Evolutionary conservation across 768 basidiomycete genomes (phyloP).

Genomic region (Panus rudis): DNA sequence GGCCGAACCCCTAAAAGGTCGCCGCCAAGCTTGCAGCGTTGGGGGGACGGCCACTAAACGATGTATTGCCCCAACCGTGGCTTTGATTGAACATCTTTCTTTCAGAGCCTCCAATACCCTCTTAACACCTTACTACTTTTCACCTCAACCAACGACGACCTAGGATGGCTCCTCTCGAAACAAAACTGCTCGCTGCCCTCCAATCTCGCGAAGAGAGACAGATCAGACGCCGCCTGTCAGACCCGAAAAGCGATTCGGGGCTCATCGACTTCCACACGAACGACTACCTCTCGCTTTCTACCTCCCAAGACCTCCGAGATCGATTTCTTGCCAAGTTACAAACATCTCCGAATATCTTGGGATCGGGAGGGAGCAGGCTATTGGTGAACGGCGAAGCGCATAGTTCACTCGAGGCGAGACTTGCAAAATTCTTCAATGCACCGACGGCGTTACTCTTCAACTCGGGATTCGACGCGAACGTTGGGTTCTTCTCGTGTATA

Average conservation of each 20-base stretch:
- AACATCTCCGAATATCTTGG: slow-evolving; percentile 54
- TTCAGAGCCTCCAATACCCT: no score
- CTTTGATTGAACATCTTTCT: no score
- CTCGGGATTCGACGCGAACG: slow-evolving; percentile 91
- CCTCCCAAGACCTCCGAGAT: slow-evolving; percentile 46
- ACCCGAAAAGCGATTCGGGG: slow-evolving; percentile 36
- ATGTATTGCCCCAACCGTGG: no score
- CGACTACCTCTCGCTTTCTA: slow-evolving; percentile 83
- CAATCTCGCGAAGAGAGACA: slow-evolving; percentile 55
- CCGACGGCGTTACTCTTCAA: slow-evolving; percentile 78
- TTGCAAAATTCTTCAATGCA: slow-evolving; percentile 54
- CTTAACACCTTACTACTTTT: no score
- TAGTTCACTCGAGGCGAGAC: slow-evolving; percentile 60
- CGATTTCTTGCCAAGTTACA: slow-evolving; percentile 52
- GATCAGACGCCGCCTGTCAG: slow-evolving; percentile 66
- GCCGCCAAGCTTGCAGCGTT: no score
- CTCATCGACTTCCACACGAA: slow-evolving; percentile 78
- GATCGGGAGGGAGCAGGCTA: slow-evolving; percentile 83
- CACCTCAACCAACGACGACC: no score
- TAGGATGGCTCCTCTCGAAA: slow-evolving; percentile 29
- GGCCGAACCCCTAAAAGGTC: no score
- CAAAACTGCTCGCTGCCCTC: slow-evolving; percentile 46
- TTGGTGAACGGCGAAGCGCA: slow-evolving; percentile 75
- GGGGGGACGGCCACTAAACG: no score
- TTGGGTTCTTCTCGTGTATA: slow-evolving; percentile 73